Evolutionary conservation across 1,139 yeast species (phyloP), one percentile per base, ranked within the genome.

Genomic region (Pichia sp.): DNA sequence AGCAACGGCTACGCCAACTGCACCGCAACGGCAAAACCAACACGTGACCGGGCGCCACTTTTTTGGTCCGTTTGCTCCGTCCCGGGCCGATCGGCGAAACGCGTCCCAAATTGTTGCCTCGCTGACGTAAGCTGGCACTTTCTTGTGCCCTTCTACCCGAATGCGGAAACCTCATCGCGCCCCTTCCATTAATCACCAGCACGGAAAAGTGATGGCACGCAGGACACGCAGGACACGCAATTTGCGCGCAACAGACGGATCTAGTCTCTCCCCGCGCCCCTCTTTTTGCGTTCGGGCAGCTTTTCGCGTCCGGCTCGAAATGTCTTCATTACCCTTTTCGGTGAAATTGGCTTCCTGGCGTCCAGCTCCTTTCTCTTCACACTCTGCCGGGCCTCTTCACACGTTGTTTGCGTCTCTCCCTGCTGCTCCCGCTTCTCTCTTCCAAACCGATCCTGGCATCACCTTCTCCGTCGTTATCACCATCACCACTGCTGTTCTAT

Each of bases 331-430:
- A n/a, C 48, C 48, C 16, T 29, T 29, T 45, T n/a, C 38, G 29
- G 48, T 45, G 48, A 45, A 45, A 45, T 45, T 45, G 48, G 40
- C 40, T 36, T 36, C 34, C 40, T 36, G 40, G 40, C 40, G 7
- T 36, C 40, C 40, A 36, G 16, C 16, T 36, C 40, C n/a, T 16
- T 20, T 17, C 29, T 20, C 17, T 29, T 33, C 34, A 9, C 34
- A 9, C 34, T 12, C 5, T 31, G 34, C 24, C 24, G 24, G 24
- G 24, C 3, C 24, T 20, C 24, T 20, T 20, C 24, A 20, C 24
- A 20, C 24, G 24, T 42, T 20, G 24, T n/a, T 17, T 17, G 45
- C 24, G 45, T n/a, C 24, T 4, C 17, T n/a, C 10, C 12, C 16
- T 20, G 24, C 24, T 20, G 24, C 24, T 20, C 24, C 24, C 24